A percentile compares a stretch with the other conserved stretches of the same genome.
These are phyloP conservation scores for California macrophylla DNA, from an alignment of 441 rosid genomes.

Conservation along the genomic window DNA sequence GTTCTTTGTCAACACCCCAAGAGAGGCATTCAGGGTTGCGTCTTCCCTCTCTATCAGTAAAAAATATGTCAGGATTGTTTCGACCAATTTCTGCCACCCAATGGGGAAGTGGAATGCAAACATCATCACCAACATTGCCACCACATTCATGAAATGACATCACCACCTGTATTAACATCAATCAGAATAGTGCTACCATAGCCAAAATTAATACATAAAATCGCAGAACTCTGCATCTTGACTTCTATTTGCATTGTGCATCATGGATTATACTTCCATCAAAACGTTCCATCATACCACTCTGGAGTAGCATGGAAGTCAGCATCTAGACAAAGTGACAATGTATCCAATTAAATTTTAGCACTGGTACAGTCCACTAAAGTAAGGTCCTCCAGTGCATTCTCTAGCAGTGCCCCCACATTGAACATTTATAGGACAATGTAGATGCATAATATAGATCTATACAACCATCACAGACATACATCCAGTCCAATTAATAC, in stretches of 20 bases:
- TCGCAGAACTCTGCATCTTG: not conserved
- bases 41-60: slow-evolving; percentile 95
- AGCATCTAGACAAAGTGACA: not conserved
- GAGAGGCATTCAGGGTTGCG: slow-evolving; percentile 93
- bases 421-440: not conserved
- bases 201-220: slow-evolving; percentile 16
- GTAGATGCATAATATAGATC: not conserved
- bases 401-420: not conserved
- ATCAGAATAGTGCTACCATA: slow-evolving; percentile 17
- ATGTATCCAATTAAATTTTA: not conserved
- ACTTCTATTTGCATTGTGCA: not conserved
- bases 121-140: slow-evolving; percentile 97
- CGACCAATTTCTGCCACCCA: slow-evolving; percentile 97
- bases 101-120: slow-evolving; percentile 89
- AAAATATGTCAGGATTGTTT: slow-evolving; percentile 82
- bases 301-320: not conserved
- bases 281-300: not conserved
- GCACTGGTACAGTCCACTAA: not conserved
- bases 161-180: slow-evolving; percentile 53
- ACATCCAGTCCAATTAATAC: not conserved
- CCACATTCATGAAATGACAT: slow-evolving; percentile 99
- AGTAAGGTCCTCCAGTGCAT: not conserved
- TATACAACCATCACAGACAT: not conserved
- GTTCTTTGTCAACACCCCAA: slow-evolving; percentile 91
- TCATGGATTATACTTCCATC: not conserved